phyloP scores from a whole-genome alignment of 2,329 filamentous ascomycete species.

The Boeremia lycopersici region DNA sequence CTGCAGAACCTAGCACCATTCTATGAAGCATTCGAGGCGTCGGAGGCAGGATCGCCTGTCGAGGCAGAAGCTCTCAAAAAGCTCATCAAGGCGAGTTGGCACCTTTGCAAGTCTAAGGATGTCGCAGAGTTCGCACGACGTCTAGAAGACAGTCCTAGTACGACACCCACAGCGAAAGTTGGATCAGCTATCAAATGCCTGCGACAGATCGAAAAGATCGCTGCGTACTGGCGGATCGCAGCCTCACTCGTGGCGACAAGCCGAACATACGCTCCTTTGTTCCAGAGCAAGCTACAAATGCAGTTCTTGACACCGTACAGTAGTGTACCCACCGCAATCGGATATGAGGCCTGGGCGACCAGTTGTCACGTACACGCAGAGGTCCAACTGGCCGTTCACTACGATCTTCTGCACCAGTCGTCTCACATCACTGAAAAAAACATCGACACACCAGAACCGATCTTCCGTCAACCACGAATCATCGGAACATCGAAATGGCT shows the following conservation, averaged over 20 bases:
- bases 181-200: conserved; percentile 16
- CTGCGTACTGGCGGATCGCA: conserved; percentile 6
- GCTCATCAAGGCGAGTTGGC: conserved; percentile 9
- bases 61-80: neutral
- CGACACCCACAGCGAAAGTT: conserved; percentile 10
- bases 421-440: neutral
- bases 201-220: conserved; percentile 14
- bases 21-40: conserved; percentile 6
- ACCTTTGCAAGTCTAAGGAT: neutral
- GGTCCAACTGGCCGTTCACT: conserved; percentile 9
- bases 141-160: conserved; percentile 2
- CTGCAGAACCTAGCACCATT: neutral
- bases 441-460: rapidly evolving
- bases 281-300: neutral
- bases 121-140: conserved; percentile 7
- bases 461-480: conserved; percentile 3
- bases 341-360: conserved; percentile 11
- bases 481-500: conserved; percentile 16
- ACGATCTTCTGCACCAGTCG: neutral
- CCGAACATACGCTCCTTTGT: neutral
- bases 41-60: neutral
- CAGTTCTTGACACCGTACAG: conserved; percentile 8
- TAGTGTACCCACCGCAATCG: conserved; percentile 10
- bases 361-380: conserved; percentile 17
- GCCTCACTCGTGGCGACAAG: neutral